Conservation (phyloP, 352 stramenopile genomes). For the Globisporangium cederbergense region DNA sequence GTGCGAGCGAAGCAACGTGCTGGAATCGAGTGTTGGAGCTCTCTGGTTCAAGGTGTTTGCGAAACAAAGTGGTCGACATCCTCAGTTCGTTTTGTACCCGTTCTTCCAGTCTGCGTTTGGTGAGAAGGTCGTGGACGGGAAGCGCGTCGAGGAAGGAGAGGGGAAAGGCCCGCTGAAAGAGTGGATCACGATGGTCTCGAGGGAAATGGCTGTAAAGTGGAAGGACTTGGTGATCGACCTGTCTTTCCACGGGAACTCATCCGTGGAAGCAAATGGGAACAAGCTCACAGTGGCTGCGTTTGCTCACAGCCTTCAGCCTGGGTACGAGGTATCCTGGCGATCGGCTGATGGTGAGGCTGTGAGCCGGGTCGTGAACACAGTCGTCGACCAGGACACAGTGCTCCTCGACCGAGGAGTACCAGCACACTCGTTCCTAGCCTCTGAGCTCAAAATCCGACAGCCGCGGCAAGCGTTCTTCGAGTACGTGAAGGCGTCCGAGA, state of each 20-base stretch:
- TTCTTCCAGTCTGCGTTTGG: constrained; percentile 71
- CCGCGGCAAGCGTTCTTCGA: constrained; percentile 40
- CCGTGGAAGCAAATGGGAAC: constrained; percentile 45
- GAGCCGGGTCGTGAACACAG: constrained; percentile 47
- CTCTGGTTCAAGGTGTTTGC: constrained; percentile 27
- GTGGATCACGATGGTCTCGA: constrained; percentile 54
- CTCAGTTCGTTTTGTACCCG: constrained; percentile 39
- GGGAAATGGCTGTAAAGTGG: constrained; percentile 46
- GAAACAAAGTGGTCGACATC: no score
- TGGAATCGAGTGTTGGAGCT: constrained; percentile 35
- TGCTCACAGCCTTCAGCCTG: constrained; percentile 15
- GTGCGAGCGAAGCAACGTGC: constrained; percentile 40
- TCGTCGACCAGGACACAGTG: constrained; percentile 33
- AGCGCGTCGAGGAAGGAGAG: constrained; percentile 71
- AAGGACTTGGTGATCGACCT: constrained; percentile 22
- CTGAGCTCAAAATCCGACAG: constrained; percentile 38
- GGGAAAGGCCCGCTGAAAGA: constrained; percentile 72
- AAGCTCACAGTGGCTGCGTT: constrained; percentile 35
- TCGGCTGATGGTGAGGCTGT: constrained; percentile 24
- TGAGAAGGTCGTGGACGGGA: constrained; percentile 58
- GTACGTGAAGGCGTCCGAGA: constrained; percentile 60
- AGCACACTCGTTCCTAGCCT: constrained; percentile 32
- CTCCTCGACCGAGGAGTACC: constrained; percentile 45
- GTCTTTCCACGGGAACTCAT: constrained; percentile 16
- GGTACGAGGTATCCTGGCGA: constrained; percentile 40